These are phyloP conservation scores for Alternaria postmessia DNA, from an alignment of 2,329 filamentous ascomycete genomes.

Conservation along the genomic window DNA sequence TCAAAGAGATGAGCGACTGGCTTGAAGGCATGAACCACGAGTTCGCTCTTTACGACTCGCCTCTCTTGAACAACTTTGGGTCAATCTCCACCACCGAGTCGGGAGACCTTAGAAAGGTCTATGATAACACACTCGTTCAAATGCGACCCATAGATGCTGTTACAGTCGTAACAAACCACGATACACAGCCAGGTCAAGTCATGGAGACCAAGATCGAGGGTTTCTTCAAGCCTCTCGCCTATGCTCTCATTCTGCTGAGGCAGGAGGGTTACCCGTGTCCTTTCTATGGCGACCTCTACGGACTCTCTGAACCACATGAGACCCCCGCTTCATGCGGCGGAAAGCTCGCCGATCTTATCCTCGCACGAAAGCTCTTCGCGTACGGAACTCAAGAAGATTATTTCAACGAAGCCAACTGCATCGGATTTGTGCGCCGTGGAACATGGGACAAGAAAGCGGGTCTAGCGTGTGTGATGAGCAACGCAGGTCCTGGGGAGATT, in stretches of 20 bases:
- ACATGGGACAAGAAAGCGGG: slow-evolving; percentile 60
- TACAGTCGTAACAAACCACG: slow-evolving; percentile 76
- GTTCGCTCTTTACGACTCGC: slow-evolving; percentile 70
- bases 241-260: slow-evolving; percentile 74
- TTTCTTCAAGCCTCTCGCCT: slow-evolving; percentile 76
- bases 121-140: slow-evolving; percentile 67
- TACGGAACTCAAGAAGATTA: slow-evolving; percentile 73
- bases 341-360: slow-evolving; percentile 65
- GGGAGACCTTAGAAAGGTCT: slow-evolving; percentile 70
- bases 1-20: slow-evolving; percentile 64
- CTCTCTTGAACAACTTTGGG: slow-evolving; percentile 73
- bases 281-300: slow-evolving; percentile 76
- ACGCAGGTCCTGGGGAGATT: slow-evolving; percentile 54
- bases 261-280: slow-evolving; percentile 70
- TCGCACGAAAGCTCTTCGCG: slow-evolving; percentile 71
- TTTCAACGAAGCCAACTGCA: slow-evolving; percentile 66
- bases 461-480: slow-evolving; percentile 62
- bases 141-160: slow-evolving; percentile 64
- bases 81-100: slow-evolving; percentile 63
- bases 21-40: slow-evolving; percentile 64
- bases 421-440: slow-evolving; percentile 67
- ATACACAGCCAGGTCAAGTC: slow-evolving; percentile 71
- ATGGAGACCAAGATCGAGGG: slow-evolving; percentile 68
- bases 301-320: slow-evolving; percentile 64
- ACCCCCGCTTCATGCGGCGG: slow-evolving; percentile 62